A percentile compares a stretch with the other conserved stretches of the same genome.
phyloP scores from a whole-genome alignment of 768 basidiomycete species.

The Lentinula boryana region DNA sequence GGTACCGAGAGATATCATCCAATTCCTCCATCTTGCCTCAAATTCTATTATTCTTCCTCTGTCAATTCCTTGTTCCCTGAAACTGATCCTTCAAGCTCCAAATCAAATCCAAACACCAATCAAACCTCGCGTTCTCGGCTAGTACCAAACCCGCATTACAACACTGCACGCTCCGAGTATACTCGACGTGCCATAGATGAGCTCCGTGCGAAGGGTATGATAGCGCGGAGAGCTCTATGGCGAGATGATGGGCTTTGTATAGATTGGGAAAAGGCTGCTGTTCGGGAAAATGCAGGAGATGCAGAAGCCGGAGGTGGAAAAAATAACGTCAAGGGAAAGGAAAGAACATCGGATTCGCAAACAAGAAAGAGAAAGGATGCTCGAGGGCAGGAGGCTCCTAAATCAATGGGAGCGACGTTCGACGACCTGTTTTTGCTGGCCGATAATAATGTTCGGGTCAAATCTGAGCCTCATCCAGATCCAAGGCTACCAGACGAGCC shows the following conservation, averaged over 20 bases:
- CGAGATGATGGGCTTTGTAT: neutral
- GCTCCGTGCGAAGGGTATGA: neutral
- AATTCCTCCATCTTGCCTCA: neutral
- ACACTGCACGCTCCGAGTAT: neutral
- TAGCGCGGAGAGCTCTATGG: neutral
- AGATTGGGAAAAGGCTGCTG: neutral
- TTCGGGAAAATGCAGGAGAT: neutral
- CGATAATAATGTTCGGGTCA: neutral
- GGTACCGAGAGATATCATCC: conserved; percentile 1
- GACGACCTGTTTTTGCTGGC: neutral
- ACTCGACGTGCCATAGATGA: neutral
- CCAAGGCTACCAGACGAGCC: neutral
- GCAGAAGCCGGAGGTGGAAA: neutral
- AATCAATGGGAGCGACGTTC: neutral
- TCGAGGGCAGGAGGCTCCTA: neutral
- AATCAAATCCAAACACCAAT: neutral
- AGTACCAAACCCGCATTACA: neutral
- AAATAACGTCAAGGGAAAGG: neutral
- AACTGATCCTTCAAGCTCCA: neutral
- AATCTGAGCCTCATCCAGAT: neutral
- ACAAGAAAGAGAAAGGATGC: neutral
- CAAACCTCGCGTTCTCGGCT: neutral
- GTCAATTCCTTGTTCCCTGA: neutral
- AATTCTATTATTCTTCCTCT: neutral
- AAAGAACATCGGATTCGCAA: neutral